Evolutionary conservation across 768 basidiomycete genomes (phyloP), one percentile per base, ranked within the genome.

Genomic region (Sarcodon aspratus): DNA sequence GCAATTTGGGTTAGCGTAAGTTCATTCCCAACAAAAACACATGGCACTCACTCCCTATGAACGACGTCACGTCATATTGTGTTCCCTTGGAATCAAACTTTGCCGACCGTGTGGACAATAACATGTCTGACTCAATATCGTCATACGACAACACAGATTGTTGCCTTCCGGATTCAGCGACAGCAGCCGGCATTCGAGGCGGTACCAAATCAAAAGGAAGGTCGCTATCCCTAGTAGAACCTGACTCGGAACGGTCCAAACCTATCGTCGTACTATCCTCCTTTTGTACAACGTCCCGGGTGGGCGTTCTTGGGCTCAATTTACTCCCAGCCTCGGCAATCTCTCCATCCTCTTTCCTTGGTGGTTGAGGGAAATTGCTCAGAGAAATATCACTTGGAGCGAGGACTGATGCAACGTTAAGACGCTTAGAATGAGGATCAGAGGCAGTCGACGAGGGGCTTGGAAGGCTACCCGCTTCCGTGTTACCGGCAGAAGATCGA

Each of bases 61-160:
- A 85, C 1, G 84, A 85, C 12, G 83, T 86, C 15, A 85, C 80
- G 50, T 85, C 83, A 56, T 78, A 84, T 50, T 74, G 76, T 0
- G 73, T 80, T 11, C 67, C 77, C 9, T 57, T 63, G n/a, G 78
- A 76, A 40, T 67, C 63, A 44, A 63, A 58, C 48, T 65, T 61
- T 12, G 45, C 33, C 9, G 51, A 42, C 36, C 15, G 44, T 37
- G 33, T 44, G 32, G 47, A 33, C 27, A n/a, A 46, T 18, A 45
- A 48, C 45, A 33, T 33, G 8, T 45, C 53, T 36, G 48, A 33
- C 12, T 33, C 36, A 9, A 21, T 36, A 36, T 27, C 36, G 33
- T 49, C 53, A 12, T 48, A 54, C 13, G 47, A 42, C 21, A 48
- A 52, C 18, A 54, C 46, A 17, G 54, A 59, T 35, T 38, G 45